Percentiles rank a stretch among this genome's conserved stretches.
phyloP scores from a whole-genome alignment of 163 green algal genomes.

The Scenedesmus sp. region DNA sequence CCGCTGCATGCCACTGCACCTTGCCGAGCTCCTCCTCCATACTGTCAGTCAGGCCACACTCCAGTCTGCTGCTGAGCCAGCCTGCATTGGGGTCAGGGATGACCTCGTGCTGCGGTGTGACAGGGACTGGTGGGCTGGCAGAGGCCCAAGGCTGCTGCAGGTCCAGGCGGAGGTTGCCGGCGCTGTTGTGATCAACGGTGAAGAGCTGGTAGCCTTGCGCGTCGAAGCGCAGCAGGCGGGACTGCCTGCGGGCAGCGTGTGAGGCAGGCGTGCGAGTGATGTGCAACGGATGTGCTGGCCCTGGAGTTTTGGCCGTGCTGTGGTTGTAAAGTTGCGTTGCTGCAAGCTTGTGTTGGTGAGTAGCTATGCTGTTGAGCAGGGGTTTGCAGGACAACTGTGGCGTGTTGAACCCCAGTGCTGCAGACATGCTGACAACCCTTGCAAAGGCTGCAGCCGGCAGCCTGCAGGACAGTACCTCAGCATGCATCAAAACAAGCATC shows the following conservation, averaged over 20 bases:
- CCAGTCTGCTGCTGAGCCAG: conserved; percentile 77
- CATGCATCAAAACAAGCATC: no score
- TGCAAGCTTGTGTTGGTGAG: no score
- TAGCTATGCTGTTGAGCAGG: no score
- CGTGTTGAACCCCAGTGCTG: no score
- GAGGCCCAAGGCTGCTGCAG: conserved; percentile 61
- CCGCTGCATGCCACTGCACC: conserved; percentile 71
- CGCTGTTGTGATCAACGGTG: conserved; percentile 78
- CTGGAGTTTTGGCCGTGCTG: neutral
- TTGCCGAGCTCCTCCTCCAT: neutral
- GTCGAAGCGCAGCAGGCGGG: conserved; percentile 52
- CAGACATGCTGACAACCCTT: no score
- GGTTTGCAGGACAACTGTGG: no score
- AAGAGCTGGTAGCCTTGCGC: conserved; percentile 76
- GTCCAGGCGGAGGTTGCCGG: conserved; percentile 67
- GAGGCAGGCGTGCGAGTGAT: neutral
- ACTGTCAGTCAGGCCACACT: conserved; percentile 61
- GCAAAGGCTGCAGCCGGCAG: no score
- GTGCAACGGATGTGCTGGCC: neutral
- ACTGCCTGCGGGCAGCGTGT: conserved; percentile 44
- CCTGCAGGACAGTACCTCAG: no score
- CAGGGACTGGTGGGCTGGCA: neutral
- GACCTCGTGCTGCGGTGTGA: conserved; percentile 69
- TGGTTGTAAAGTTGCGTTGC: neutral
- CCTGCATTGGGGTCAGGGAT: conserved; percentile 73